Conservation (phyloP, 495 filamentous ascomycete species). For the Penicillium desertorum region DNA sequence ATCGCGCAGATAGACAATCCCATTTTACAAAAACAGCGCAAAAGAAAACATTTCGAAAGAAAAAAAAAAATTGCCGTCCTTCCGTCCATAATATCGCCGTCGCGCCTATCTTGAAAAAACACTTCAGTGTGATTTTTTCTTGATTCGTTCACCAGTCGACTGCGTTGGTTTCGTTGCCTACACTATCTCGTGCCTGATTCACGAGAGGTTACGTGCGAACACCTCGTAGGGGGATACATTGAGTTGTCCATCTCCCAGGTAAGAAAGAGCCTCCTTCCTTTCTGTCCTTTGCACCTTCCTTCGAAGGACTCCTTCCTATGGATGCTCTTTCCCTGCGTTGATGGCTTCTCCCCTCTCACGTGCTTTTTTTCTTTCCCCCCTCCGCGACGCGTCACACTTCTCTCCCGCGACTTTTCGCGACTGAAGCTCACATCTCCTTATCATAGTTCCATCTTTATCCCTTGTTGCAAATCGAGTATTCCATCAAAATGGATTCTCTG, state of each 20-base stretch:
- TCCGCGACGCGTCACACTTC: not conserved
- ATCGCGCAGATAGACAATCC: conserved; percentile 39
- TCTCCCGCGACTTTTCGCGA: not conserved
- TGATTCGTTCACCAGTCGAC: conserved; percentile 9
- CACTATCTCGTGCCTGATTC: conserved; percentile 1
- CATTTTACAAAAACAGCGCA: conserved; percentile 25
- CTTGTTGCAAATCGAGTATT: conserved; percentile 24
- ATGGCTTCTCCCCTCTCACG: not conserved
- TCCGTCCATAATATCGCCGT: conserved; percentile 25
- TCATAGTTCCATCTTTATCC: conserved; percentile 14
- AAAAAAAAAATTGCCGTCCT: conserved; percentile 24
- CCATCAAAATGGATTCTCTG: conserved; percentile 74
- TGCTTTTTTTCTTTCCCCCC: not conserved
- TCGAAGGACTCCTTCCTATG: not conserved
- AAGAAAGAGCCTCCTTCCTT: conserved; percentile 56
- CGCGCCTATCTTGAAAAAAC: conserved; percentile 37
- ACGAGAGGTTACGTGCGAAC: conserved; percentile 11
- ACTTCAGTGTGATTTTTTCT: conserved; percentile 47
- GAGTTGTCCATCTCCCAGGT: conserved; percentile 96
- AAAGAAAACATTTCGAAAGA: conserved; percentile 29
- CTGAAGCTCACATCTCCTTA: not conserved
- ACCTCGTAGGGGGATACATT: conserved; percentile 85
- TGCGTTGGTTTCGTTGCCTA: conserved; percentile 16
- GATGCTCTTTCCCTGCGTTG: not conserved
- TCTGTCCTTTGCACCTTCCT: conserved; percentile 6